Base-by-base conservation (phyloP, 768 basidiomycete genomes). In the Lactarius tabidus region DNA sequence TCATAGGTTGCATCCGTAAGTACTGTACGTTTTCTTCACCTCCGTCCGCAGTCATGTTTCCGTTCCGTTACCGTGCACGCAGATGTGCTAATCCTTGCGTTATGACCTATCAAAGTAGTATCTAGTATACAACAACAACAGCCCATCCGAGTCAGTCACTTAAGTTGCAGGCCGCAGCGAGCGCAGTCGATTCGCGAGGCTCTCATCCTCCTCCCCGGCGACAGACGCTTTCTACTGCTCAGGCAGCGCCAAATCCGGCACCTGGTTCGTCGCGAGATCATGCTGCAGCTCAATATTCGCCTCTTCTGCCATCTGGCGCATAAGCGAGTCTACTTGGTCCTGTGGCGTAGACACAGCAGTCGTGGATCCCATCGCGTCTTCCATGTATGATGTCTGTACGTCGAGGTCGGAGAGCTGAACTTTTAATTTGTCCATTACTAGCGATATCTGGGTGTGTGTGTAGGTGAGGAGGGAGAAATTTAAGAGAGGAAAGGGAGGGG, bases 361-460 rank as follows among this genome's bases (percentile, higher is more conserved):
- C 28, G 95, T 93, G 61, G 90, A 85, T 12, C 88, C 87, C 90
- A 99, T 98, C 43, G 95, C 89, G 65, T 94, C 92, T 73, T 98
- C 97, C 94, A 99, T 96, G 77, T 96, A 95, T 6, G 88, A 90
- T 20, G 97, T 96, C 76, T 98, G 96, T 8, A 99, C 97, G 74
- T 98, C 97, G 23, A 99, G 85, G 75, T 98, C 97, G 41, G 93
- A 82, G 78, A 98, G 98, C 71, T 98, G 96, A 6, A 87, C 69
- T 76, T 99, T 97, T 77, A 99, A 99, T 78, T 95, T 98, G 80
- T 98, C 97, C 97, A 99, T 98, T 38, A 99, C 93, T 60, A 93
- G 77, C 17, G 97, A 96, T 73, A 99, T 98, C 96, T 98, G 35
- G 56, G 58, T 58, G 36, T 57, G 33, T 6, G 56, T 38, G 33